These are phyloP conservation scores for Euryodendron excelsum DNA, from an alignment of 148 eudicot genomes.

Conservation along the genomic window DNA sequence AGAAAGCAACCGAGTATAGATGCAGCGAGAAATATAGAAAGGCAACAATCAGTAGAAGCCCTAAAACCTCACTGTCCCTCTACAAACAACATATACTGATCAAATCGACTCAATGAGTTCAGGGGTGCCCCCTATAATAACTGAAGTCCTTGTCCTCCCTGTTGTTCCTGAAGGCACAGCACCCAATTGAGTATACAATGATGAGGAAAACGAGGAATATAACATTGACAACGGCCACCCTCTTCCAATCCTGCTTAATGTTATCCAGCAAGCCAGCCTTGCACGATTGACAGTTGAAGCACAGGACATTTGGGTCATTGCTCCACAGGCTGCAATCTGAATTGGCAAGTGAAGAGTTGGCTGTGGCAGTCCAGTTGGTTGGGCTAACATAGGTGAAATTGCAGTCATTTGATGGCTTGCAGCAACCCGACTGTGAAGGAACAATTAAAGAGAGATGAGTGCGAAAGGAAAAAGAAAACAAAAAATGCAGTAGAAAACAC, in stretches of 20 bases:
- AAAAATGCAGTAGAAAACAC: not conserved
- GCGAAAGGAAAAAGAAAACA: not conserved
- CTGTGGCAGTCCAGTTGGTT: constrained; percentile 52
- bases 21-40: not conserved
- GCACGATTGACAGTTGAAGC: constrained; percentile 82
- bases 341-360: constrained; percentile 19
- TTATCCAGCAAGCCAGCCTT: constrained; percentile 86
- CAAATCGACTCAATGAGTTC: constrained; percentile 7
- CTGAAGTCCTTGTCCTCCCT: constrained; percentile 58
- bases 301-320: constrained; percentile 43
- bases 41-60: not conserved
- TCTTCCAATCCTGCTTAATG: constrained; percentile 89
- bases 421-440: constrained; percentile 81
- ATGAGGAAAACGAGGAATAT: constrained; percentile 69
- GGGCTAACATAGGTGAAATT: constrained; percentile 53
- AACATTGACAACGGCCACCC: constrained; percentile 65
- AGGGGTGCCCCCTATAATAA: constrained; percentile 54
- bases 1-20: not conserved
- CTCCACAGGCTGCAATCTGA: constrained; percentile 67
- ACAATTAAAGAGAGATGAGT: not conserved
- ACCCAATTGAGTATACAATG: constrained; percentile 83
- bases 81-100: not conserved
- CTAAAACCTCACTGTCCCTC: not conserved
- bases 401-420: constrained; percentile 77
- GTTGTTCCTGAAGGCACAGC: constrained; percentile 94